Evolutionary conservation across 2,329 filamentous ascomycete genomes (phyloP).

Genomic region (Chalara sp.): DNA sequence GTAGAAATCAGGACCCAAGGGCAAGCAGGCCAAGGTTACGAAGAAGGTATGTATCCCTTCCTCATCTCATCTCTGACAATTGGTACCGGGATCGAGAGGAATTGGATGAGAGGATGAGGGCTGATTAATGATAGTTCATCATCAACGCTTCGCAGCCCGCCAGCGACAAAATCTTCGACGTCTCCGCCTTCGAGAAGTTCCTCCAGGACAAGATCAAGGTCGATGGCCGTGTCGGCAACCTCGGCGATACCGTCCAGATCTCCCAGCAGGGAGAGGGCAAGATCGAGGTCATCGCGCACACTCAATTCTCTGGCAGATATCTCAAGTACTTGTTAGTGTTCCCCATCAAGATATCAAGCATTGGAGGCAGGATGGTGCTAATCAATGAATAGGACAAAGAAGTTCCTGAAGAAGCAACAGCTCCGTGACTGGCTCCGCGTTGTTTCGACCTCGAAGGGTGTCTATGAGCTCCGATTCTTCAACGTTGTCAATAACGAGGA

Average conservation of each 20-base stretch:
- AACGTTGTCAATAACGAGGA: constrained; percentile 98
- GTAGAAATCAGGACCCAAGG: constrained; percentile 52
- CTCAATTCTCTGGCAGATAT: constrained; percentile 97
- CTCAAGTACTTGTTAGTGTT: constrained; percentile 93
- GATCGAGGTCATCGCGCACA: constrained; percentile 96
- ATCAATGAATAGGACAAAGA: constrained; percentile 73
- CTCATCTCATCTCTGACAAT: not conserved
- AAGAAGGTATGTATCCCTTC: constrained; percentile 22
- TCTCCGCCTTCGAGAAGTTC: constrained; percentile 99
- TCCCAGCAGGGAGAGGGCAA: constrained; percentile 90
- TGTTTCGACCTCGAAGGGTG: constrained; percentile 94
- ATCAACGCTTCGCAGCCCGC: constrained; percentile 99
- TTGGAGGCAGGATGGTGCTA: constrained; percentile 11
- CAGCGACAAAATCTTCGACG: constrained; percentile 99
- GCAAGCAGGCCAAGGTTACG: constrained; percentile 68
- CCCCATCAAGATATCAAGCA: too few species aligned
- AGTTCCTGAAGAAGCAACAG: constrained; percentile 99
- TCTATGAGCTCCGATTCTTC: constrained; percentile 99
- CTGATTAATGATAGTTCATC: constrained; percentile 65
- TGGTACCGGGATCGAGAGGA: not conserved
- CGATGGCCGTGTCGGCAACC: constrained; percentile 95
- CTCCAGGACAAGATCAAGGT: constrained; percentile 99
- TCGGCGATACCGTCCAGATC: constrained; percentile 89
- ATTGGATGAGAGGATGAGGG: not conserved
- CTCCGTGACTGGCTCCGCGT: constrained; percentile 99